phyloP scores from a whole-genome alignment of 1,284 basidiomycete species.

The Fistulina hepatica region DNA sequence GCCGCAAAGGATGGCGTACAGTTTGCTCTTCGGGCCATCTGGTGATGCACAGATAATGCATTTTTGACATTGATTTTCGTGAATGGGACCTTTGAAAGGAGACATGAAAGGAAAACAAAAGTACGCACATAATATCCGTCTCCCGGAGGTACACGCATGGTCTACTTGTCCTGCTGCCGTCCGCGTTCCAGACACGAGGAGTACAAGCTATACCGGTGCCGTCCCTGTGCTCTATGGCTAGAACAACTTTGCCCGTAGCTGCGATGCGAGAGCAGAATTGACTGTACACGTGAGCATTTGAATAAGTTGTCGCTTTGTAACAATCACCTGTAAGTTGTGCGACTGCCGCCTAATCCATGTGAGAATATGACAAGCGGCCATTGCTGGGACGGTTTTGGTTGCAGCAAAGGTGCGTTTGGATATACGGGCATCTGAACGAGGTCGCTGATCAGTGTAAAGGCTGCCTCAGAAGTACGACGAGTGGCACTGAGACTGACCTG shows the following conservation, averaged over 20 bases:
- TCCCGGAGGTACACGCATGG: background rate
- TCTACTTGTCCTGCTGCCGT: slow-evolving; percentile 19
- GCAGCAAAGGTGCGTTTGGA: slow-evolving; percentile 41
- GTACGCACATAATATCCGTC: background rate
- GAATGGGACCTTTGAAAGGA: too few relatives aligned
- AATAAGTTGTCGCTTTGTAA: too few relatives aligned
- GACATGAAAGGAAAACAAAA: background rate
- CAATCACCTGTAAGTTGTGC: too few relatives aligned
- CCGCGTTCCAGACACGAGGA: slow-evolving; percentile 23
- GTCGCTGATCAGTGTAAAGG: slow-evolving; percentile 1
- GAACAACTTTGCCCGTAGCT: slow-evolving; percentile 62
- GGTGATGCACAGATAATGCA: slow-evolving; percentile 2
- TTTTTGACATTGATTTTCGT: too few relatives aligned
- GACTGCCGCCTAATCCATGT: slow-evolving; percentile 69
- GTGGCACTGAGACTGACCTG: slow-evolving; percentile 22
- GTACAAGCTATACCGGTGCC: slow-evolving; percentile 48
- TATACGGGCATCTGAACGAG: slow-evolving; percentile 50
- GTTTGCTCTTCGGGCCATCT: slow-evolving; percentile 19
- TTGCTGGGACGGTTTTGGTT: slow-evolving; percentile 25
- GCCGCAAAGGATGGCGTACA: slow-evolving; percentile 25
- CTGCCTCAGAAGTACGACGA: background rate
- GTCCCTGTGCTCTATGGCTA: slow-evolving; percentile 71
- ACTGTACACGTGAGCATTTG: slow-evolving; percentile 65
- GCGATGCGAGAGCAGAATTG: slow-evolving; percentile 63
- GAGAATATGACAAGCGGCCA: slow-evolving; percentile 75